Conservation (phyloP, 352 stramenopile genomes). For the Vaucheria bursata region DNA sequence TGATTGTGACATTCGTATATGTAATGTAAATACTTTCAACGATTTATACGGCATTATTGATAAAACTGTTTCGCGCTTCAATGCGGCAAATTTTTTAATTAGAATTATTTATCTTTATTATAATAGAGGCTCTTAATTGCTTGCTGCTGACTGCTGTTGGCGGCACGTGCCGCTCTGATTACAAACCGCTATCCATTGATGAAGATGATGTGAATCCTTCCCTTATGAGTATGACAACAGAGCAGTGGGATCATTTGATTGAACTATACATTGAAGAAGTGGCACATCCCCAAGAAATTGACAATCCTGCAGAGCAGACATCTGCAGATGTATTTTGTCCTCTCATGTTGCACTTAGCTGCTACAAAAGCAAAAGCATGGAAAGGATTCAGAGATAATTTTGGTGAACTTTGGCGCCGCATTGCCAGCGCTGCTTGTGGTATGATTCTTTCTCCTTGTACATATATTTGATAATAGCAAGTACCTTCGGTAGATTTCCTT, state of each 20-base stretch:
- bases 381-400: not conserved
- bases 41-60: too few relatives aligned
- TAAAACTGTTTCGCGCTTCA: too few relatives aligned
- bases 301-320: not conserved
- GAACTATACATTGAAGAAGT: not conserved
- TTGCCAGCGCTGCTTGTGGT: not conserved
- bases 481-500: too few relatives aligned
- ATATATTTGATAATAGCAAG: too few relatives aligned
- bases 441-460: too few relatives aligned
- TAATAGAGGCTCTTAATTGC: slow-evolving; percentile 11
- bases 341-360: not conserved
- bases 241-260: slow-evolving; percentile 3
- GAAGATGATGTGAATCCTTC: not conserved
- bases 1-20: too few relatives aligned
- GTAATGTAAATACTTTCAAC: too few relatives aligned
- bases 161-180: not conserved
- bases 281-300: not conserved
- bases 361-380: not conserved
- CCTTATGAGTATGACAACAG: not conserved
- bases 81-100: too few relatives aligned
- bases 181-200: not conserved
- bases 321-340: not conserved
- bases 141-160: slow-evolving; percentile 4
- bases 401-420: slow-evolving; percentile 1
- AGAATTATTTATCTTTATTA: too few relatives aligned